Evolutionary conservation across 208 protist species (phyloP).

Genomic region (Crithidia sp.): DNA sequence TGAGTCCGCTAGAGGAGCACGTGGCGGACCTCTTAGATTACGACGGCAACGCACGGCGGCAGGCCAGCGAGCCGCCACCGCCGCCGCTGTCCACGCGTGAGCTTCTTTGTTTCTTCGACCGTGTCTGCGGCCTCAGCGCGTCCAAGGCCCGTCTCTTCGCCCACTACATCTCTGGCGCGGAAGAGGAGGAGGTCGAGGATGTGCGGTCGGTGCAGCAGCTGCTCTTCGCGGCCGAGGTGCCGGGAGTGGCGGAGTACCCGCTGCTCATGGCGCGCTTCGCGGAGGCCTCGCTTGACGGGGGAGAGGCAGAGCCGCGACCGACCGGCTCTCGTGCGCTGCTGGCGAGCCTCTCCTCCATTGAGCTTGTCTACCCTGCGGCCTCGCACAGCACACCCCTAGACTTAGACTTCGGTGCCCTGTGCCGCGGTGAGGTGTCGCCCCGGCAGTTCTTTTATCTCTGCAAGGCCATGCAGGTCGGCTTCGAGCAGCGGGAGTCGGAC

Average conservation of each 20-base stretch:
- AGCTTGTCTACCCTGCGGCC: conserved; percentile 21
- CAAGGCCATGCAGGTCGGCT: conserved; percentile 40
- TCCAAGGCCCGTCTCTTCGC: conserved; percentile 61
- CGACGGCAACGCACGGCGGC: conserved; percentile 13
- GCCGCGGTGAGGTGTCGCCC: conserved; percentile 31
- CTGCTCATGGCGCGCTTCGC: conserved; percentile 69
- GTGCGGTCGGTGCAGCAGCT: conserved; percentile 52
- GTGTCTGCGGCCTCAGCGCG: conserved; percentile 34
- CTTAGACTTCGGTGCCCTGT: conserved; percentile 31
- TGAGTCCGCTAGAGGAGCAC: conserved; percentile 50
- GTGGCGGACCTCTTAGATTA: conserved; percentile 36
- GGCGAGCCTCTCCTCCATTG: conserved; percentile 8
- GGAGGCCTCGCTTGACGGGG: conserved; percentile 51
- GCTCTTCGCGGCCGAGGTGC: conserved; percentile 55
- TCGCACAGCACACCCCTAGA: conserved; percentile 19
- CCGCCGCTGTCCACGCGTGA: conserved; percentile 34
- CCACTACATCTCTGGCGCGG: conserved; percentile 25
- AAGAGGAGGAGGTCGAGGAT: conserved; percentile 28
- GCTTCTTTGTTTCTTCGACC: conserved; percentile 36
- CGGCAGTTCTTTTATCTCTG: conserved; percentile 68
- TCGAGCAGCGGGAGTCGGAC: conserved; percentile 46
- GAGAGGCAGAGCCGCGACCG: conserved; percentile 11
- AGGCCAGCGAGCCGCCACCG: conserved; percentile 20
- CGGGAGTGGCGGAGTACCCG: conserved; percentile 60
- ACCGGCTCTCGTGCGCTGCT: conserved; percentile 63